Base-by-base conservation (phyloP, 2,329 filamentous ascomycete genomes). In the Diaporthe nobilis region DNA sequence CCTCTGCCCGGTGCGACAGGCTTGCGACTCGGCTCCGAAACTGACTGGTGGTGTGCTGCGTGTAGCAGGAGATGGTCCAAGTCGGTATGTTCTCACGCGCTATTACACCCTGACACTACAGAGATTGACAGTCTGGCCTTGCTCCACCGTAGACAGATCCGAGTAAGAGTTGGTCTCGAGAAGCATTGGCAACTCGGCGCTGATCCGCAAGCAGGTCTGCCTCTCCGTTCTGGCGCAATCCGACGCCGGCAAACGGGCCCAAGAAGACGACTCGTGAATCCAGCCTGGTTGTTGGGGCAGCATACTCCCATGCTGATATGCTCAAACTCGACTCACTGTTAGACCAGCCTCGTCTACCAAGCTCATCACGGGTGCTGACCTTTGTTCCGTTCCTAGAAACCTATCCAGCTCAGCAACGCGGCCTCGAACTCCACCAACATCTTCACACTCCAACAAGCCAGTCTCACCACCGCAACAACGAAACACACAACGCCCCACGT, bases 221-320 rank as follows among this genome's bases (percentile, higher is more conserved):
- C 78, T 97, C 96, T 79, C 95, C 96, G 7, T 98, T 99, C 86
- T 98, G 96, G 96, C 85, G 85, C 88, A 89, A 90, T 81, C 81
- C 86, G 75, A 85, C 87, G 25, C 84, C 88, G 49, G 55, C 67
- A 31, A 75, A 76, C 15, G 75, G 65, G 10, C 71, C 75, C 53
- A 92, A 89, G 82, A 89, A 88, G 80, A 85, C 87, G 79, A 83
- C 86, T 71, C 89, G 90, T 82, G 92, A 94, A 80, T 86, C 92
- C 70, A 91, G 88, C 81, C 90, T 96, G 77, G 94, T 99, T 49
- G 94, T 98, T 76, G 97, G 97, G 79, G 97, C 97, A 74, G 94
- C 96, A 61, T 99, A 99, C 83, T 98, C 97, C 20, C 97, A 99
- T 85, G 95, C 96, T 39, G 96, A 98, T 85, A 95, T 98, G 82